Base-by-base conservation (phyloP, 371 early-diverging fungal genomes). In the Aphelidium insulamus region DNA sequence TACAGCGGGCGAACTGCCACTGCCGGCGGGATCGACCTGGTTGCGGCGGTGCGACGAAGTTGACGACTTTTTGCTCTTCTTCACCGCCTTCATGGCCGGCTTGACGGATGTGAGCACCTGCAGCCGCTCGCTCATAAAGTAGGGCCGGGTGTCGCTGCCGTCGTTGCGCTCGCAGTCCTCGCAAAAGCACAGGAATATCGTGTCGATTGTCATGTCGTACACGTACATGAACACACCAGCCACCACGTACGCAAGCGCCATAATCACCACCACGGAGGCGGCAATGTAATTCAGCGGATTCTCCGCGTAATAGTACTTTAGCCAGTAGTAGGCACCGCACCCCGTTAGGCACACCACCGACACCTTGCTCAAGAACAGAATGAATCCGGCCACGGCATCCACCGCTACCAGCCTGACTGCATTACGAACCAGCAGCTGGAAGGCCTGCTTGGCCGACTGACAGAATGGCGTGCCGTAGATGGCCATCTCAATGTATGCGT, bases 401-500 rank as follows among this genome's bases (percentile, higher is more conserved):
- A 44, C 32, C 1, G 33, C 43, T 6, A 31, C 12, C 17, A 39
- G 29, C 9, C 43, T 29, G 38, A 42, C 18, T 18, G 37, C 36
- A 26, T 44, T 44, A 28, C 45, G 31, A n/a, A 34, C 17, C 3
- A 44, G 24, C 15, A 40, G 21, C 19, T 37, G 10, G 30, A 25
- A 41, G 9, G 58, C 62, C 3, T 18, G 32, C 23, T 38, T 29
- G 25, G 58, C 57, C 7, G 52, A 43, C n/a, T 37, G 42, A 44
- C 54, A 63, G 45, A 62, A 65, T 12, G 44, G 29, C 21, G 46
- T 44, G 0, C 66, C 66, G 33, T 49, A 46, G 19, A 65, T 46
- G 9, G 66, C 66, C 31, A 61, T 56, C 28, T 50, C 34, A 35
- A 65, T 60, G 44, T 65, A 65, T 0, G 61, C 62, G 44, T 65